Percentiles rank a stretch among this genome's conserved stretches.
phyloP scores from a whole-genome alignment of 352 stramenopile genomes.

The Phytophthora brassicae region DNA sequence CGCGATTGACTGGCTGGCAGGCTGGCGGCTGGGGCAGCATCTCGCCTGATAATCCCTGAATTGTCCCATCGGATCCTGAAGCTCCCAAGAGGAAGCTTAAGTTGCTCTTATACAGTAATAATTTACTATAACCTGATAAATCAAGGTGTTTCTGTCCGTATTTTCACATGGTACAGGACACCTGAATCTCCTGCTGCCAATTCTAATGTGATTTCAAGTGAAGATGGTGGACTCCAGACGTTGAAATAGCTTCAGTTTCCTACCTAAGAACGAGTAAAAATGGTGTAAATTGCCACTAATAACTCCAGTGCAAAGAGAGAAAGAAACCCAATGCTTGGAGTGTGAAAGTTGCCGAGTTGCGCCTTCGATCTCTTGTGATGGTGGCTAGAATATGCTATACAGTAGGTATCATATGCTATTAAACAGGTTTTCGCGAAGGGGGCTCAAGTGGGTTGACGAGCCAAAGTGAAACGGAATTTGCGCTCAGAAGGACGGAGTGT shows the following conservation, averaged over 20 bases:
- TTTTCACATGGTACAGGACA: neutral
- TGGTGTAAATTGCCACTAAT: too few species aligned
- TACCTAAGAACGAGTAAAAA: too few species aligned
- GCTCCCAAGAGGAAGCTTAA: conserved; percentile 1
- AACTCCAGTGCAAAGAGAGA: too few species aligned
- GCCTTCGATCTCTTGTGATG: conserved; percentile 22
- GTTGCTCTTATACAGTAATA: neutral
- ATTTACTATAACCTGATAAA: neutral
- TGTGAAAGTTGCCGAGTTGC: neutral
- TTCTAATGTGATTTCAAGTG: too few species aligned
- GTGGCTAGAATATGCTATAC: conserved; percentile 12
- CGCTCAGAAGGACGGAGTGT: conserved; percentile 12
- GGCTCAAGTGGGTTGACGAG: conserved; percentile 29
- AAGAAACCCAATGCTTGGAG: too few species aligned
- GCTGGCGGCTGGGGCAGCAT: conserved; percentile 7
- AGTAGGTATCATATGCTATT: conserved; percentile 1
- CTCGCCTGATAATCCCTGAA: conserved; percentile 24
- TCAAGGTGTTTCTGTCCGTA: neutral
- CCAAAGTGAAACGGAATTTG: conserved; percentile 36
- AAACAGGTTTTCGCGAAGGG: neutral
- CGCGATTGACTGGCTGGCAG: too few species aligned
- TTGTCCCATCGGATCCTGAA: conserved; percentile 22
- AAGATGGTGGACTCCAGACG: too few species aligned
- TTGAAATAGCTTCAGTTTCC: too few species aligned
- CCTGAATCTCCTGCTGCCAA: too few species aligned